Evolutionary conservation across 352 stramenopile species (phyloP).

Genomic region (Pythium myriotylum): DNA sequence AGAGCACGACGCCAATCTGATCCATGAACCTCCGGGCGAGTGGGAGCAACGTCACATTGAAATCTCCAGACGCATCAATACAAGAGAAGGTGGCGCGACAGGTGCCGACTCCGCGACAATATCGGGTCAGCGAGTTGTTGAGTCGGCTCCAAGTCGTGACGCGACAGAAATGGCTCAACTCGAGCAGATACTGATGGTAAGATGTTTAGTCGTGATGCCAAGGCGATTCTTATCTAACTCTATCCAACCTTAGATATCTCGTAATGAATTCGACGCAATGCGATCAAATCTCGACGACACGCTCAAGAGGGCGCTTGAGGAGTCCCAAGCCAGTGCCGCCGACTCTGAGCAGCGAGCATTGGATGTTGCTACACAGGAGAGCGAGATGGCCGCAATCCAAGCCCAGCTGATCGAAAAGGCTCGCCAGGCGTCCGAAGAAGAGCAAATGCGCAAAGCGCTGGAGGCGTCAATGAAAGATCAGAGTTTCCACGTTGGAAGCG

Average conservation of each 20-base stretch:
- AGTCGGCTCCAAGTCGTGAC: conserved; percentile 42
- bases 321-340: conserved; percentile 33
- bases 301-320: conserved; percentile 60
- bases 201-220: background rate
- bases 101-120: conserved; percentile 19
- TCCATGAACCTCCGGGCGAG: conserved; percentile 58
- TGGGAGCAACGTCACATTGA: conserved; percentile 73
- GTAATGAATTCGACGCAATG: conserved; percentile 79
- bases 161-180: conserved; percentile 71
- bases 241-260: conserved; percentile 47
- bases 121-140: conserved; percentile 12
- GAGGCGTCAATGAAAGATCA: conserved; percentile 57
- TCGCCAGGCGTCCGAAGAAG: conserved; percentile 72
- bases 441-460: conserved; percentile 69
- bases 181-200: conserved; percentile 68
- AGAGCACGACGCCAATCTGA: conserved; percentile 56
- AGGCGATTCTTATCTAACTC: background rate
- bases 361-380: conserved; percentile 58
- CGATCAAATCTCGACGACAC: conserved; percentile 76
- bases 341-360: conserved; percentile 47
- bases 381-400: conserved; percentile 77
- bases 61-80: conserved; percentile 74
- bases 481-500: background rate
- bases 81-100: conserved; percentile 35
- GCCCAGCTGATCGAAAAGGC: conserved; percentile 68